Conservation (phyloP, 164 flowering plant genomes). For the Magnolia kwangsiensis region DNA sequence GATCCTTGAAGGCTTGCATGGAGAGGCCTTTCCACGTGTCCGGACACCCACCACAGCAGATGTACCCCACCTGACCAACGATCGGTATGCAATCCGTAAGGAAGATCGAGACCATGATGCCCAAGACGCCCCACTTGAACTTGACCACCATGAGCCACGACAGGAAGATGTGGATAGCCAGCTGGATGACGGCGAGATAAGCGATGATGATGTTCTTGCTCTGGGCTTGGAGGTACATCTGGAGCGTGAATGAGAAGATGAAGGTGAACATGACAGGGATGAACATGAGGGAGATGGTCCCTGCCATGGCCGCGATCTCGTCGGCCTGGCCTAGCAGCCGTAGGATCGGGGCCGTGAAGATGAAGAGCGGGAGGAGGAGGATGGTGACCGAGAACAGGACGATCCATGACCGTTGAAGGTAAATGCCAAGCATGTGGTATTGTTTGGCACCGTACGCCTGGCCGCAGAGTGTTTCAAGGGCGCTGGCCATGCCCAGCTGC, state of each 20-base stretch:
- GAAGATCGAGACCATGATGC: constrained; percentile 39
- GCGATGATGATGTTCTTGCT: constrained; percentile 49
- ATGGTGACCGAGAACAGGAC: constrained; percentile 21
- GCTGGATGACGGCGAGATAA: constrained; percentile 33
- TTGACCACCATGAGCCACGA: constrained; percentile 45
- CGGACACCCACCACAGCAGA: constrained; percentile 40
- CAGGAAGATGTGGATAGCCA: constrained; percentile 36
- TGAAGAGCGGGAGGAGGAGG: constrained; percentile 39
- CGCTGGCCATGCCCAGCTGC: constrained; percentile 77
- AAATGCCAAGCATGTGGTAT: constrained; percentile 56
- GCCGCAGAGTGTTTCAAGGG: constrained; percentile 65
- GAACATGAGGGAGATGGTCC: constrained; percentile 31
- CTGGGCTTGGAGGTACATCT: constrained; percentile 56
- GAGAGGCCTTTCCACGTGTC: constrained; percentile 67
- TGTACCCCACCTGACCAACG: constrained; percentile 33
- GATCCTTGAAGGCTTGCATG: constrained; percentile 41
- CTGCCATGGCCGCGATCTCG: constrained; percentile 33
- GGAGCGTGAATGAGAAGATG: constrained; percentile 37
- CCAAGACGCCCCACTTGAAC: constrained; percentile 33
- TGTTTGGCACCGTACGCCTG: constrained; percentile 62
- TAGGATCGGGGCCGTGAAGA: constrained; percentile 42
- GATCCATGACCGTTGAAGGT: constrained; percentile 67
- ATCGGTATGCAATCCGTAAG: constrained; percentile 44
- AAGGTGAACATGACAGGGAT: constrained; percentile 36
- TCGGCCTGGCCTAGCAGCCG: constrained; percentile 38